phyloP scores from a whole-genome alignment of 495 filamentous ascomycete species.

The Pseudomonodictys pantanalensis region DNA sequence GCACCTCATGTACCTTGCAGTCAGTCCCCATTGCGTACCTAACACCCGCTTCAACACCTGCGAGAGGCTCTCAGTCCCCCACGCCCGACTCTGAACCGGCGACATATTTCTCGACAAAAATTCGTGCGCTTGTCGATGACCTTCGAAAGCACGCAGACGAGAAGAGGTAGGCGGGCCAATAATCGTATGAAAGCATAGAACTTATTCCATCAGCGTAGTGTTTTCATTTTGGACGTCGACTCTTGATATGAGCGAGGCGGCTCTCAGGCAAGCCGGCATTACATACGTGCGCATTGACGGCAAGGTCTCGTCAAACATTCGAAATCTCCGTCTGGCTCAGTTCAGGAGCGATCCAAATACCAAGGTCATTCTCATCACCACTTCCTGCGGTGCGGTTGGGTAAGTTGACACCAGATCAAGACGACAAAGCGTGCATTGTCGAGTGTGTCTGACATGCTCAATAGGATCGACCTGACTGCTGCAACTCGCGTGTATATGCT shows the following conservation, averaged over 20 bases:
- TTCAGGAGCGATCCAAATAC: background rate
- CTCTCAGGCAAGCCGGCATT: background rate
- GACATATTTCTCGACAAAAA: background rate
- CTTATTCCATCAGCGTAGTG: background rate
- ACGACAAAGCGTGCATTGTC: background rate
- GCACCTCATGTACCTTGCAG: background rate
- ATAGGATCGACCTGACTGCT: slow-evolving; percentile 1
- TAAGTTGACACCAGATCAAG: too few relatives aligned
- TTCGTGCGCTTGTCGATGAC: background rate
- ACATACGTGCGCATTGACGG: background rate
- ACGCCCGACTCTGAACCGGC: background rate
- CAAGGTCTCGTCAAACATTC: background rate
- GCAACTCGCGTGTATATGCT: slow-evolving; percentile 2
- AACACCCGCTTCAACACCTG: background rate
- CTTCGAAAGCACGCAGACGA: background rate
- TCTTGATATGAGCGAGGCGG: background rate
- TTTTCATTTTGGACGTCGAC: slow-evolving; percentile 4
- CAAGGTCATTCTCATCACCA: background rate
- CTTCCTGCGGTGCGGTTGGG: background rate
- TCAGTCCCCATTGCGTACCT: background rate
- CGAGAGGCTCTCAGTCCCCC: too few relatives aligned
- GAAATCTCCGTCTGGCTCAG: background rate
- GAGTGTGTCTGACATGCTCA: background rate
- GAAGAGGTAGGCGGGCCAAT: background rate
- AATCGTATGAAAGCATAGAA: background rate